Base-by-base conservation (phyloP, 768 basidiomycete species). In the Paxillus involutus region DNA sequence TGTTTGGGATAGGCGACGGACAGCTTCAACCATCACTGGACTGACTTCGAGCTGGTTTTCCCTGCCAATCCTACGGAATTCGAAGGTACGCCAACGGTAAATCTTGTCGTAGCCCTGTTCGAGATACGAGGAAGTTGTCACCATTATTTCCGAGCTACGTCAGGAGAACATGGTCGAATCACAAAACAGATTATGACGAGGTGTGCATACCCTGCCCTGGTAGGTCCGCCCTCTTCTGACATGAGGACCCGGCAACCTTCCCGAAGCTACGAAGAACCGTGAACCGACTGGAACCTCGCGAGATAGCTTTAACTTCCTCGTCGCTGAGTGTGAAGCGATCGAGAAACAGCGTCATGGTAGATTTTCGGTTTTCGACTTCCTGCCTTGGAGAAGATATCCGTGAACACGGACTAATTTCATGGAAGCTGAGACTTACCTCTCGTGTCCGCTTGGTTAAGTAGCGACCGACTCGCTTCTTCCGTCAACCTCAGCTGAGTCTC, bases 31-130 rank as follows among this genome's bases (percentile, higher is more conserved):
- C 80, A 94, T 82, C 1, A 75, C 76, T 2, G 74, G 59, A 39
- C 73, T 75, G 0, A 92, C 84, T 71, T 94, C 89, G 13, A 92
- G 69, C 57, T 86, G 84, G 11, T 81, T 76, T 53, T 91, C 93
- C 30, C 84, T 80, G 6, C 86, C 88, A 58, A 89, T 82, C 57
- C 85, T 82, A 10, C 90, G 80, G 65, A 96, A 94, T 67, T 96
- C 91, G 64, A 88, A 86, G 0, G 85, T 80, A 67, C 86, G 83
- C 84, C 89, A 95, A 21, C 93, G 85, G 52, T 88, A 79, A 40
- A 95, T 83, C 73, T 97, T 98, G 53, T 91, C 85, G 70, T 91
- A 95, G 3, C 87, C 95, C 59, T 89, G 85, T 66, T 98, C 94
- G 43, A 98, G 83, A 57, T 91, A 80, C 9, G 84, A 77, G 0